phyloP scores from a whole-genome alignment of 2,329 filamentous ascomycete genomes.

The Aspergillus sp. region DNA sequence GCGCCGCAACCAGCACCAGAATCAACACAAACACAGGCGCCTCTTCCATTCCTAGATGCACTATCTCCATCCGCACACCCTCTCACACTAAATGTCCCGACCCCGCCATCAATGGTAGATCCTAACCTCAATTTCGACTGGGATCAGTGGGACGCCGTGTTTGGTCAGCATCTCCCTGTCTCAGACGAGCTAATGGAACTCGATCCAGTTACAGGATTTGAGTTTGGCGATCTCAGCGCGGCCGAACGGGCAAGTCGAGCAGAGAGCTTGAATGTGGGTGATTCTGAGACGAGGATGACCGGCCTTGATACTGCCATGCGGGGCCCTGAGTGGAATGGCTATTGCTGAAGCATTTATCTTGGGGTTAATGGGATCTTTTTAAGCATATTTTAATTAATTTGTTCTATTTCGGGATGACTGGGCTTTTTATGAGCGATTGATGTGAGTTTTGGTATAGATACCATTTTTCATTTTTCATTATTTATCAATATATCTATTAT shows the following conservation, averaged over 20 bases:
- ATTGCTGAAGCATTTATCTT: conserved; percentile 10
- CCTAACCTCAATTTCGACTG: conserved; percentile 49
- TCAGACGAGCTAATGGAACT: conserved; percentile 46
- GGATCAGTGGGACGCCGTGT: conserved; percentile 51
- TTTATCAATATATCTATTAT: neutral
- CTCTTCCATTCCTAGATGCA: conserved; percentile 24
- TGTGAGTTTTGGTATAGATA: neutral
- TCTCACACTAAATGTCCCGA: conserved; percentile 23
- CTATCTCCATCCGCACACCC: conserved; percentile 18
- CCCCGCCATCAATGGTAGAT: conserved; percentile 39
- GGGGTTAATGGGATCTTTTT: neutral
- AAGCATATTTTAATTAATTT: neutral
- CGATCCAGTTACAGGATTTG: conserved; percentile 37
- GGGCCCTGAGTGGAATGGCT: conserved; percentile 16
- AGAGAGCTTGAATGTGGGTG: conserved; percentile 10
- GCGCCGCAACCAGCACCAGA: conserved; percentile 8
- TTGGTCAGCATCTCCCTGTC: conserved; percentile 46
- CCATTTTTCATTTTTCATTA: neutral
- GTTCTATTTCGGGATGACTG: neutral
- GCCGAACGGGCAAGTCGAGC: conserved; percentile 6
- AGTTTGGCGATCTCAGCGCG: conserved; percentile 29
- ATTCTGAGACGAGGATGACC: conserved; percentile 1
- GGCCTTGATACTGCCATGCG: conserved; percentile 1
- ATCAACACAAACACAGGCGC: neutral
- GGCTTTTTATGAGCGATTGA: neutral